Conservation (phyloP, 139 green algal species). For the Diplosphaera chodatii region DNA sequence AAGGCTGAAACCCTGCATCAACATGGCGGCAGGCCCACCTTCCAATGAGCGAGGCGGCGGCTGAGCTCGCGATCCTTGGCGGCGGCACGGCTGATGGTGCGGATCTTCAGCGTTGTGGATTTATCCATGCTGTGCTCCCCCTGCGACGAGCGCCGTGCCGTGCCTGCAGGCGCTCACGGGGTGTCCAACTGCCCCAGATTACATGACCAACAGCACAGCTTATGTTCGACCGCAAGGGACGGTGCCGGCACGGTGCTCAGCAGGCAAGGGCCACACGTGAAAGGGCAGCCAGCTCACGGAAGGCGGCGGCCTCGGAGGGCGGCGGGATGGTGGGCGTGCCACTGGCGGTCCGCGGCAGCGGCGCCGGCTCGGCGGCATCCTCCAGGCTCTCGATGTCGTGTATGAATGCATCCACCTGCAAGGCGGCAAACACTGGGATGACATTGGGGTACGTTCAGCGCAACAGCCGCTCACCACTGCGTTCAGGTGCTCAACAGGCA, state of each 20-base stretch:
- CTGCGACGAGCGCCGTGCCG: not conserved
- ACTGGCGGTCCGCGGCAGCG: not conserved
- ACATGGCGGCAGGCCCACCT: constrained; percentile 4
- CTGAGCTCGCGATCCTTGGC: constrained; percentile 29
- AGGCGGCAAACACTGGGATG: too few species aligned
- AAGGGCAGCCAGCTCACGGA: too few species aligned
- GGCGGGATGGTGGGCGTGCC: not conserved
- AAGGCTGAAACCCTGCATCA: too few species aligned
- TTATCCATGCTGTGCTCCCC: not conserved
- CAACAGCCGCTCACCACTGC: too few species aligned
- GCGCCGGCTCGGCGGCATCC: not conserved
- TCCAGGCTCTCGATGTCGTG: not conserved
- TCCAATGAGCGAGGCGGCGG: constrained; percentile 35
- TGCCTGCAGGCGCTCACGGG: too few species aligned
- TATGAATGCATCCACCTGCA: not conserved
- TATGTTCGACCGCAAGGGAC: too few species aligned
- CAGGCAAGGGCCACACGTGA: too few species aligned
- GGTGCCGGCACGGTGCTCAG: too few species aligned
- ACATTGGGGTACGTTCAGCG: too few species aligned
- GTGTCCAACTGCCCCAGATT: too few species aligned
- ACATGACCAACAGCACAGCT: too few species aligned
- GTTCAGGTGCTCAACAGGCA: too few species aligned
- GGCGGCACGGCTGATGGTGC: constrained; percentile 41
- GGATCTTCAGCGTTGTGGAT: constrained; percentile 39
- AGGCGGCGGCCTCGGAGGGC: not conserved